These are phyloP conservation scores for Volvox reticuliferus DNA, from an alignment of 139 green algal genomes.

Conservation along the genomic window DNA sequence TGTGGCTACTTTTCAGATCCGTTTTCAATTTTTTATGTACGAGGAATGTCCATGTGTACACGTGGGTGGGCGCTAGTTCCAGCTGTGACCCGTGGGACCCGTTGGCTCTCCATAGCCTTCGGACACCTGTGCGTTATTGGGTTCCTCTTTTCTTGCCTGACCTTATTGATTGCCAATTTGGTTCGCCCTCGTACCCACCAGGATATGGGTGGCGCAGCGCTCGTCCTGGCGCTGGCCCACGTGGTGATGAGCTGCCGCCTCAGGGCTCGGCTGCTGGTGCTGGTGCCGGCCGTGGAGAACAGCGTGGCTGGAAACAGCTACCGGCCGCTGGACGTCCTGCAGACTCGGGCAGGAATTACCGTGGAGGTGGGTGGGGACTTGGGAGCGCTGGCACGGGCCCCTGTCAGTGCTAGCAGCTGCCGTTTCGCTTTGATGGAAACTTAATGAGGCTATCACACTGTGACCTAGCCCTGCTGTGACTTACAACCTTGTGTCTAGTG, in stretches of 20 bases:
- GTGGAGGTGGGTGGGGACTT: slow-evolving; percentile 69
- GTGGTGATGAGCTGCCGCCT: slow-evolving; percentile 69
- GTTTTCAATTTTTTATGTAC: too few relatives aligned
- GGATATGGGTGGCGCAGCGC: slow-evolving; percentile 76
- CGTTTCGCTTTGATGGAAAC: too few relatives aligned
- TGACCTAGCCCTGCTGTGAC: too few relatives aligned
- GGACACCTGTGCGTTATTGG: background rate
- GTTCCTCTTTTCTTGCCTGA: background rate
- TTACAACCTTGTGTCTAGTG: too few relatives aligned
- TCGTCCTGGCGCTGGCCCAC: slow-evolving; percentile 70
- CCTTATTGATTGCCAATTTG: background rate
- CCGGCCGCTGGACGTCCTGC: slow-evolving; percentile 70
- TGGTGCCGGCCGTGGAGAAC: slow-evolving; percentile 79
- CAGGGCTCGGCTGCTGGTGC: slow-evolving; percentile 62
- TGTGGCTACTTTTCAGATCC: too few relatives aligned
- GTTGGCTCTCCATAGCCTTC: background rate
- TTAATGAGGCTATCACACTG: too few relatives aligned
- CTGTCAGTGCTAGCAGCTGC: too few relatives aligned
- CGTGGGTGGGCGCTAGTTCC: too few relatives aligned
- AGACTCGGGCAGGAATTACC: slow-evolving; percentile 70
- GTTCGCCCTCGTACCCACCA: background rate
- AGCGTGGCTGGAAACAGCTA: slow-evolving; percentile 63
- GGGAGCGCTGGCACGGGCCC: too few relatives aligned
- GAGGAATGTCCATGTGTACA: too few relatives aligned
- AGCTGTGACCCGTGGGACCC: too few relatives aligned